These are phyloP conservation scores for Pythium grandisporangium DNA, from an alignment of 352 stramenopile genomes.

Conservation along the genomic window DNA sequence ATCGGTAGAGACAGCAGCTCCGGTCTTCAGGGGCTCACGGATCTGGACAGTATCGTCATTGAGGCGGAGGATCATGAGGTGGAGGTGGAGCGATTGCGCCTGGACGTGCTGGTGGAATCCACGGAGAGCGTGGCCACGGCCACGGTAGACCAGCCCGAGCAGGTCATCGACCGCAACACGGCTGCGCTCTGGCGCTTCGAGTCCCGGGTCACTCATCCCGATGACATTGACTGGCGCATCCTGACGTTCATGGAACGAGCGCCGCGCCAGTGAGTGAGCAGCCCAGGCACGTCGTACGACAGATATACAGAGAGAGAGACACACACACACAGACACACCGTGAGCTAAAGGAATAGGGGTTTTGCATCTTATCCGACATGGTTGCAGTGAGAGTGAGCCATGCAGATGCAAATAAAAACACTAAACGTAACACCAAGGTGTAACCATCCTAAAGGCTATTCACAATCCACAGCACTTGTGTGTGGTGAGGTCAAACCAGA, in stretches of 20 bases:
- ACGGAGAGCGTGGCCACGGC: slow-evolving; percentile 12
- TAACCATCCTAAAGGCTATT: too few species aligned
- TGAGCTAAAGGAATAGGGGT: too few species aligned
- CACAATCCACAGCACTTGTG: too few species aligned
- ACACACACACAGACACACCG: not conserved
- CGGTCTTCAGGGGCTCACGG: slow-evolving; percentile 5
- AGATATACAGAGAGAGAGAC: not conserved
- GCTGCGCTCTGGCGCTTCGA: slow-evolving; percentile 38
- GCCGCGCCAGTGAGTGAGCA: not conserved
- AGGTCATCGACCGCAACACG: slow-evolving; percentile 13
- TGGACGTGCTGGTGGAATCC: slow-evolving; percentile 14
- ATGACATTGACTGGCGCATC: slow-evolving; percentile 63
- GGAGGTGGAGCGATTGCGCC: slow-evolving; percentile 12
- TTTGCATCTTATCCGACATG: too few species aligned
- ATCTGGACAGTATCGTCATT: slow-evolving; percentile 18
- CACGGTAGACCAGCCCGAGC: slow-evolving; percentile 6
- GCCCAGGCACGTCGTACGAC: not conserved
- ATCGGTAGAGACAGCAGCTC: not conserved
- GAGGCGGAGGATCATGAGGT: slow-evolving; percentile 16
- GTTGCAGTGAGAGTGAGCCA: too few species aligned
- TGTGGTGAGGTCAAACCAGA: too few species aligned
- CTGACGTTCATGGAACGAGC: slow-evolving; percentile 17
- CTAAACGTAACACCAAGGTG: too few species aligned
- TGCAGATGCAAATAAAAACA: too few species aligned
- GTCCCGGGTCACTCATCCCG: slow-evolving; percentile 37